Base-by-base conservation (phyloP, 139 green algal genomes). In the Tetraselmis chui region DNA sequence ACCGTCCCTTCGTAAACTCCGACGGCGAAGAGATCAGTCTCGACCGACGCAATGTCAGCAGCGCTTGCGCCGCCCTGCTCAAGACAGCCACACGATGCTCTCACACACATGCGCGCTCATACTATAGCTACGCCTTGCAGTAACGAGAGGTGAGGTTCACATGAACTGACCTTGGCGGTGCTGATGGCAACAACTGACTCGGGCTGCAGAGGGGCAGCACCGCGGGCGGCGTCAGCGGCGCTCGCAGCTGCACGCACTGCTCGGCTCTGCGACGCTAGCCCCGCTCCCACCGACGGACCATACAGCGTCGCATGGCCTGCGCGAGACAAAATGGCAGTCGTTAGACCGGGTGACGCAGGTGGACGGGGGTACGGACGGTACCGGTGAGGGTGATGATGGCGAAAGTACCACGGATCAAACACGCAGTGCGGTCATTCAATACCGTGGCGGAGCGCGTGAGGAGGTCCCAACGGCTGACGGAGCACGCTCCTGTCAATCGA, bases 11-110 rank as follows among this genome's bases (percentile, higher is more conserved):
- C 91, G 23, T 84, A 91, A 25, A 94, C 89, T 2, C 88, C 93
- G 29, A 97, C 30, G 59, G 92, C 87, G 31, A 96, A 83, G 59
- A 97, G 83, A 29, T 96, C 93, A 5, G 89, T 92, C 5, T 86
- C 79, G 87, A 87, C 93, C 18, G 32, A 25, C 0, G 67, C 59
- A 1, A 75, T 29, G 27, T 11, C 26, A 1, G 22, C 28, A 22
- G 29, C 32, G 45, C 45, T 67, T 5, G 45, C 18, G 45, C 45
- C 45, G 11, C 11, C 45, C 45, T 67, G 45, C 45, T 5, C 5
- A 67, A 67, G 18, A 18, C 5, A 18, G 18, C 45, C 45, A 67
- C 45, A 18, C 45, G 45, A 18, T 18, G n/a, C n/a, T n/a, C 45
- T 67, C 5, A 18, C 11, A 25, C 11, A 25, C 45, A 67, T 67